Percentiles rank a stretch among this genome's conserved stretches.
phyloP scores from a whole-genome alignment of 495 filamentous ascomycete species.

The Evernia prunastri region DNA sequence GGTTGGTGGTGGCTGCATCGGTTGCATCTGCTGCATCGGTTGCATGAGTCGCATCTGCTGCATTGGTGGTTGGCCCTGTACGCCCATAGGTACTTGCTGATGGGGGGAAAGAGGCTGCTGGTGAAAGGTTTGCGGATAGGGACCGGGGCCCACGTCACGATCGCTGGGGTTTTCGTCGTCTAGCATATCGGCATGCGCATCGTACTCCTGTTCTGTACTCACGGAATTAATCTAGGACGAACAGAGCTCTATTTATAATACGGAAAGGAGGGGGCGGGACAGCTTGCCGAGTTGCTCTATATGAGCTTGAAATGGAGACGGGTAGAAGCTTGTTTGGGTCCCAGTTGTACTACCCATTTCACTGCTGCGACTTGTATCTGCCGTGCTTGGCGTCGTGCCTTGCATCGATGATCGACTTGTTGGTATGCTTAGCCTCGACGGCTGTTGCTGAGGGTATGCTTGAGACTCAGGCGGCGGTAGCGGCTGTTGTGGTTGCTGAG shows the following conservation, averaged over 20 bases:
- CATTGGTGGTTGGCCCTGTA: conserved; percentile 26
- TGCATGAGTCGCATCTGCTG: conserved; percentile 35
- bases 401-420: conserved; percentile 20
- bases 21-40: conserved; percentile 20
- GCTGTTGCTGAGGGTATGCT: conserved; percentile 28
- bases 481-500: conserved; percentile 42
- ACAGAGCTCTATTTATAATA: conserved; percentile 57
- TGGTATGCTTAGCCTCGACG: conserved; percentile 26
- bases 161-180: conserved; percentile 67
- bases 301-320: conserved; percentile 84
- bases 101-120: conserved; percentile 39
- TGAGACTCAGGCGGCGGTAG: conserved; percentile 39
- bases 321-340: conserved; percentile 59
- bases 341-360: conserved; percentile 27
- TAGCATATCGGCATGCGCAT: conserved; percentile 89
- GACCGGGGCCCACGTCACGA: conserved; percentile 58
- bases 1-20: conserved; percentile 27
- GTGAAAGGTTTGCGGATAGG: conserved; percentile 57
- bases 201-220: conserved; percentile 96
- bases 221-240: conserved; percentile 76
- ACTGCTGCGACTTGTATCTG: conserved; percentile 22
- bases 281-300: conserved; percentile 96
- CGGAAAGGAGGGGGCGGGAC: conserved; percentile 51
- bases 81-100: conserved; percentile 35
- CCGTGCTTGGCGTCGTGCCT: conserved; percentile 20